A percentile compares a stretch with the other conserved stretches of the same genome.
phyloP scores from a whole-genome alignment of 306 rosid genomes.

The Castanopsis chinensis region DNA sequence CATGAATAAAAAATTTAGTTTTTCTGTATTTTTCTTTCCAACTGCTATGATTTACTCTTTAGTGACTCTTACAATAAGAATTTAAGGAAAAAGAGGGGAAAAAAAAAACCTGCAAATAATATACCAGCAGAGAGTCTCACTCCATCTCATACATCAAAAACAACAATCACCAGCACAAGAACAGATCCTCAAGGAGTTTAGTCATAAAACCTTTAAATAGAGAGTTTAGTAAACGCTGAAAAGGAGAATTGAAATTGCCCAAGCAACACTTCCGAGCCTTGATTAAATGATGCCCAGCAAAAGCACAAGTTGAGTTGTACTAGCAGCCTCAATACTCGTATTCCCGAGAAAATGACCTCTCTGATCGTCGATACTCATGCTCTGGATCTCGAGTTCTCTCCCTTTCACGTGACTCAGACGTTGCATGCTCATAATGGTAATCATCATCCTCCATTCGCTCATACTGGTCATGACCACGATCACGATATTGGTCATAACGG shows the following conservation, averaged over 20 bases:
- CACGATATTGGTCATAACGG: constrained; percentile 62
- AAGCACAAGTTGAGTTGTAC: constrained; percentile 6
- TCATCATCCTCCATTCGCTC: constrained; percentile 78
- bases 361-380: constrained; percentile 54
- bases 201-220: not conserved
- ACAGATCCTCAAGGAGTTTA: not conserved
- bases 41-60: too few species aligned
- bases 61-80: not conserved
- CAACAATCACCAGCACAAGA: not conserved
- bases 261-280: not conserved
- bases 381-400: constrained; percentile 63
- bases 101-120: not conserved
- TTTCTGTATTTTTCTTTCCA: too few species aligned
- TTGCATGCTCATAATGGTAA: constrained; percentile 47
- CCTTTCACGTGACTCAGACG: constrained; percentile 63
- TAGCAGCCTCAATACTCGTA: constrained; percentile 42
- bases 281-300: constrained; percentile 26
- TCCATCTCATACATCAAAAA: not conserved
- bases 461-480: constrained; percentile 32
- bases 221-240: not conserved
- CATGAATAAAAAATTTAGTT: too few species aligned
- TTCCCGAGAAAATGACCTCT: constrained; percentile 82
- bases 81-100: not conserved
- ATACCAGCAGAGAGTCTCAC: not conserved
- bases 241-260: not conserved